These are phyloP conservation scores for Mortierella sp. DNA, from an alignment of 371 early-diverging fungal genomes.

Conservation along the genomic window DNA sequence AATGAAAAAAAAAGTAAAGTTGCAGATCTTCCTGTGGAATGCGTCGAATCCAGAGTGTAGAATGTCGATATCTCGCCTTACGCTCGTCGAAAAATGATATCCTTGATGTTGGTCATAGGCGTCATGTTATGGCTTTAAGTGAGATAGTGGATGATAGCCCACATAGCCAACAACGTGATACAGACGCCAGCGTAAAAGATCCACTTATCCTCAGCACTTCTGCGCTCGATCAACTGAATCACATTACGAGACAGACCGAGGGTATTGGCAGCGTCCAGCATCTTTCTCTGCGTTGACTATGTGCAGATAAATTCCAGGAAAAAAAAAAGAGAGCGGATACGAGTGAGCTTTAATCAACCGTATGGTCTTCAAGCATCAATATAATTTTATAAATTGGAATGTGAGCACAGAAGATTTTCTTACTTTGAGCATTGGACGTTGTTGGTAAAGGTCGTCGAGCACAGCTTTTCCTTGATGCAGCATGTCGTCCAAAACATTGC, in stretches of 20 bases:
- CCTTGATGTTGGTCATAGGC: background rate
- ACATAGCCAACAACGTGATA: conserved; percentile 68
- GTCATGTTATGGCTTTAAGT: conserved; percentile 45
- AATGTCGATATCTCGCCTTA: background rate
- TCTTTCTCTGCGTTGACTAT: conserved; percentile 81
- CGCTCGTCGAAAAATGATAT: background rate
- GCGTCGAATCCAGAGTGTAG: background rate
- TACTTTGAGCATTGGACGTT: conserved; percentile 84
- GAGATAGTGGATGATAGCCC: conserved; percentile 74
- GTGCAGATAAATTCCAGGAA: background rate
- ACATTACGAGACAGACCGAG: conserved; percentile 87
- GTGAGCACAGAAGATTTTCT: background rate
- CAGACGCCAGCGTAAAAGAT: conserved; percentile 83
- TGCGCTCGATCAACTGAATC: conserved; percentile 87
- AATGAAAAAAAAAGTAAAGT: background rate
- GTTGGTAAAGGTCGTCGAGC: conserved; percentile 81
- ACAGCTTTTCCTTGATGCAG: conserved; percentile 77
- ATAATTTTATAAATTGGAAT: background rate
- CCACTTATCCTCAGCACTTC: conserved; percentile 85
- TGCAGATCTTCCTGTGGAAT: background rate
- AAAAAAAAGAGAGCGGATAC: background rate
- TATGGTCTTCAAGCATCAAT: background rate
- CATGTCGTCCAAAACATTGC: conserved; percentile 78
- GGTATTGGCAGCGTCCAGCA: conserved; percentile 84
- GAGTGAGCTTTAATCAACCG: background rate